Evolutionary conservation across 129 eudicot species (phyloP).

Genomic region (Flaveria sonorensis): DNA sequence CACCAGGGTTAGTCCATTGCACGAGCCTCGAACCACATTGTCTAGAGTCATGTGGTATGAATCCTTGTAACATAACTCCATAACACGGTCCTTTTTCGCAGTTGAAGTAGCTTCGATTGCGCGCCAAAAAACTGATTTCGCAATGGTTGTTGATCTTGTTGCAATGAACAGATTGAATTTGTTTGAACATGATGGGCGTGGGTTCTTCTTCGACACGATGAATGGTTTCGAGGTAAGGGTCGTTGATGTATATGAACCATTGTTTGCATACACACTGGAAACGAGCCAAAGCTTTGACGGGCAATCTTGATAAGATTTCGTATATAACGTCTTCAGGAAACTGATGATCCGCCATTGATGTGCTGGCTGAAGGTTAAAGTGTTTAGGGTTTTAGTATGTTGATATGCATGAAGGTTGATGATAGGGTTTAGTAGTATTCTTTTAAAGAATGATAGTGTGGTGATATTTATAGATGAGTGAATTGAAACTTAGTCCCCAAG

Average conservation of each 20-base stretch:
- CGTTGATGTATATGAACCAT: not conserved
- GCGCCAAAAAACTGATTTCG: too few species aligned
- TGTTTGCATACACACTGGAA: not conserved
- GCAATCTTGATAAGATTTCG: not conserved
- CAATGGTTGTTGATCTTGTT: too few species aligned
- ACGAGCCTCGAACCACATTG: constrained; percentile 1
- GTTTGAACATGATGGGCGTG: not conserved
- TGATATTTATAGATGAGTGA: too few species aligned
- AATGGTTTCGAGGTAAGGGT: constrained; percentile 13
- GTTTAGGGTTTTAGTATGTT: too few species aligned
- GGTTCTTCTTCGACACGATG: constrained; percentile 3
- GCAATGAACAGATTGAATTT: too few species aligned
- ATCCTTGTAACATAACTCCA: too few species aligned
- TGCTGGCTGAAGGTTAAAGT: not conserved
- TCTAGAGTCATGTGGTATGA: not conserved
- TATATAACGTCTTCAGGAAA: not conserved
- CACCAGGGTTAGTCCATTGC: not conserved
- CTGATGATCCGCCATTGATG: not conserved
- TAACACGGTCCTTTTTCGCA: too few species aligned
- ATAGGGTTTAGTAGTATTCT: too few species aligned
- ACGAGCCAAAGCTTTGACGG: constrained; percentile 8
- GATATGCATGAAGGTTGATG: too few species aligned
- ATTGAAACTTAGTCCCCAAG: too few species aligned
- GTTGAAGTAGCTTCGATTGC: too few species aligned
- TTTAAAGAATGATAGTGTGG: too few species aligned